Base-by-base conservation (phyloP, 106 monocot species). In the Acorus gramineus region DNA sequence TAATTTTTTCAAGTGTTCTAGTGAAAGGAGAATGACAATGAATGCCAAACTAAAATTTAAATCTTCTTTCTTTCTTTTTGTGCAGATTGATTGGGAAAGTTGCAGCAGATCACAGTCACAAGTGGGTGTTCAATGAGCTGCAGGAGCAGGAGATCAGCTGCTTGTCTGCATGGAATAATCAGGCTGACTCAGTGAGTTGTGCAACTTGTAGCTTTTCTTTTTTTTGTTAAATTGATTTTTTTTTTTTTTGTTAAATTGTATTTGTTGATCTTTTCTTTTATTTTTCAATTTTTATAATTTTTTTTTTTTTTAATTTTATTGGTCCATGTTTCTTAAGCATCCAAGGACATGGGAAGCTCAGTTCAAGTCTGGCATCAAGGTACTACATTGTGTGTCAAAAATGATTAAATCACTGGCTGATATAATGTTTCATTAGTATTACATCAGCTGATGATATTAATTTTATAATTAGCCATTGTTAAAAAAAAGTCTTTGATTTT, bases 271-370 rank as follows among this genome's bases (percentile, higher is more conserved):
- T 52, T 1, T 7, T 3, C 13, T 11, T n/a, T 12, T 14, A 50
- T 5, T 65, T 14, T 8, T 4, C 8, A 64, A 50, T 28, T 28
- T 28, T 28, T 28, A 28, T 28, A 28, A 28, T 7, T 53, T 14
- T 11, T 6, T 54, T 6, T 54, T 11, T 64, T 71, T 42, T 3
- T 53, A 57, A 8, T 59, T 49, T 42, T 48, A 44, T 47, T 55
- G 14, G 52, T 73, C 59, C 52, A 44, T 6, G n/a, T 3, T 61
- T 52, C 42, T 28, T 3, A 7, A 99, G 98, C 87, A 92, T 51
- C 98, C 98, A 72, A 99, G 89, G 81, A 99, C 92, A 69, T 99
- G 98, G 98, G 92, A 92, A 73, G 92, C 98, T 70, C 98, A 99
- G 85, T 99, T 99, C 77, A 92, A 89, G 70, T 83, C 88, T 52